These are phyloP conservation scores for Elsinoe perseae DNA, from an alignment of 2,329 filamentous ascomycete species.

Conservation along the genomic window DNA sequence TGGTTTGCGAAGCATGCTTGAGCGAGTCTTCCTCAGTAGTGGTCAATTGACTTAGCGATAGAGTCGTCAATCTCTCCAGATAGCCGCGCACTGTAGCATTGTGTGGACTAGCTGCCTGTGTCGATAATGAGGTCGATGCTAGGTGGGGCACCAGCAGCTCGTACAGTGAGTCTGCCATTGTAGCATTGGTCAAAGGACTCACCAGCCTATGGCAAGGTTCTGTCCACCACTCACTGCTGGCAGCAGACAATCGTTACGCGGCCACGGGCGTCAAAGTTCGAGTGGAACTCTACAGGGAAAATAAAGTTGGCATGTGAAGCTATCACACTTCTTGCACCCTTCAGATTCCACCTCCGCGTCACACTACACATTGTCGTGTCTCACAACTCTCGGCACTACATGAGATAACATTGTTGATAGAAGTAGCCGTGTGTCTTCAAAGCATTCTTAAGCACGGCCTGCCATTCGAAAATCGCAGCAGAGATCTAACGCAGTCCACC, in stretches of 20 bases:
- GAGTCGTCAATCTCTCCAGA: conserved; percentile 66
- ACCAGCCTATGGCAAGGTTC: not conserved
- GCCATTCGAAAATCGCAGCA: no score
- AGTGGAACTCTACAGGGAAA: no score
- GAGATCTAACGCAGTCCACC: no score
- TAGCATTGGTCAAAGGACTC: not conserved
- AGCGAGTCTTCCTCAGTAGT: conserved; percentile 70
- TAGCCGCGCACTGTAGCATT: conserved; percentile 59
- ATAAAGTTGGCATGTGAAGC: not conserved
- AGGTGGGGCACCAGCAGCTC: conserved; percentile 63
- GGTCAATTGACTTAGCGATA: conserved; percentile 64
- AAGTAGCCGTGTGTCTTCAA: no score
- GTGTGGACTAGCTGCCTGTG: conserved; percentile 32
- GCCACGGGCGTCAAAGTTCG: not conserved
- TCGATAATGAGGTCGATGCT: conserved; percentile 17
- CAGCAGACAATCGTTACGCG: not conserved
- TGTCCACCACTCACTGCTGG: not conserved
- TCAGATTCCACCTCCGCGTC: not conserved
- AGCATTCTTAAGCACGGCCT: no score
- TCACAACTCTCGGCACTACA: not conserved
- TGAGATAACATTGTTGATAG: no score
- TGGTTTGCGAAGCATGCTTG: conserved; percentile 71
- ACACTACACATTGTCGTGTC: not conserved
- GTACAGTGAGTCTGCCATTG: conserved; percentile 55
- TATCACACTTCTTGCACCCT: conserved; percentile 8